phyloP scores from a whole-genome alignment of 768 basidiomycete genomes.

The Saitozyma podzolica region DNA sequence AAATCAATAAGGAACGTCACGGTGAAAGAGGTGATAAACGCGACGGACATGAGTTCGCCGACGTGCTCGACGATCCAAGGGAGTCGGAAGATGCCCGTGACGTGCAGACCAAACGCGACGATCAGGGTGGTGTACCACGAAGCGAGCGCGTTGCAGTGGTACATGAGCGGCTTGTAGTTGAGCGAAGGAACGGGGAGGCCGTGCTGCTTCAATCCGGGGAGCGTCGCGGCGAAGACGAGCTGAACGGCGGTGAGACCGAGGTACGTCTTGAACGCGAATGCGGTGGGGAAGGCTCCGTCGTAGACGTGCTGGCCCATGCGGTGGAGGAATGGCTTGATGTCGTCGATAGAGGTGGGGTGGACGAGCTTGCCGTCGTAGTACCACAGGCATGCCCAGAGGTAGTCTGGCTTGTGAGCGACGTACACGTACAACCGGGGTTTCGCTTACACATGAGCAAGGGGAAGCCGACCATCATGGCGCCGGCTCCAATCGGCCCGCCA shows the following conservation, averaged over 20 bases:
- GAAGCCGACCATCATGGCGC: conserved; percentile 91
- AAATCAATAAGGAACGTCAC: conserved; percentile 81
- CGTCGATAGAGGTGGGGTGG: conserved; percentile 66
- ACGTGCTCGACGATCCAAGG: conserved; percentile 95
- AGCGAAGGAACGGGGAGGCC: conserved; percentile 92
- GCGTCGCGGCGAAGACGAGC: conserved; percentile 80
- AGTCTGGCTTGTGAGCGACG: conserved; percentile 57
- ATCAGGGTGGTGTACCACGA: conserved; percentile 80
- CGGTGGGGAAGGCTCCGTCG: conserved; percentile 82
- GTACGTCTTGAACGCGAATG: conserved; percentile 87
- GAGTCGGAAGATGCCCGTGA: conserved; percentile 78
- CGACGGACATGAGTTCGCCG: conserved; percentile 91
- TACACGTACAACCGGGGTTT: neutral
- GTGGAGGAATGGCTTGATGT: conserved; percentile 72
- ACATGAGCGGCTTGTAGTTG: conserved; percentile 85
- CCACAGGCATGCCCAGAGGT: conserved; percentile 95
- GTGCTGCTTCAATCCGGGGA: conserved; percentile 83
- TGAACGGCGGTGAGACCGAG: conserved; percentile 83
- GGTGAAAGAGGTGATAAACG: conserved; percentile 85
- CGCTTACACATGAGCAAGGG: conserved; percentile 79
- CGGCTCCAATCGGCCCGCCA: conserved; percentile 87
- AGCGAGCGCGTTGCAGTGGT: conserved; percentile 92
- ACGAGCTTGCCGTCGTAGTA: conserved; percentile 87
- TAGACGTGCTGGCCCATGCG: conserved; percentile 83
- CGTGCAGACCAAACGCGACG: conserved; percentile 73